Base-by-base conservation (phyloP, 2,329 filamentous ascomycete species). In the Microdochium nivale region DNA sequence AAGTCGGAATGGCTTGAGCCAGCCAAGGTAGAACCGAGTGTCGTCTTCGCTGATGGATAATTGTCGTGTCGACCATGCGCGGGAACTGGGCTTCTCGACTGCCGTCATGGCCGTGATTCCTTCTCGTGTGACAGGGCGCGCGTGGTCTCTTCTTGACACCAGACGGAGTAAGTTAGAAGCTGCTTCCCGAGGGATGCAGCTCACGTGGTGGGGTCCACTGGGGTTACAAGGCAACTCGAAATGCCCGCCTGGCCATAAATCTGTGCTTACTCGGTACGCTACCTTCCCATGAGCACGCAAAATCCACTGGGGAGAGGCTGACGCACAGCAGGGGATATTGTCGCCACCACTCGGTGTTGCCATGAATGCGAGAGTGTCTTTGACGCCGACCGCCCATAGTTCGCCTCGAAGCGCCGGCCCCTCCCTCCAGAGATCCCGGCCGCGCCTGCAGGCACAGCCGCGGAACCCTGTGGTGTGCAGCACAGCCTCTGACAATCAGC, bases 1-100 rank as follows among this genome's bases (percentile, higher is more conserved):
- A 46, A 66, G 56, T 52, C 64, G 57, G 48, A 67, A 66, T 2
- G 62, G 59, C 48, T 60, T 65, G 52, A 64, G 63, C 25, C 59
- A 54, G 47, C 57, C 59, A 32, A 65, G 58, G 25, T 60, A 65
- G 50, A 66, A 67, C 8, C 53, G 55, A 25, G 56, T 56, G 27
- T 60, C 61, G 21, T 58, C 51, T 3, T 63, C 58, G 52, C 63
- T 53, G 35, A 50, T 48, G 11, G 54, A 48, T 37, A 66, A 51
- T 25, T 50, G 47, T 43, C 61, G 51, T 47, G 66, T 52, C 33
- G 49, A 51, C 56, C 62, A 66, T 49, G 53, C 49, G 49, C 46
- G 47, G 27, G 24, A 7, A 19, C 19, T 19, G 4, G 21, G 3
- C 46, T 27, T 3, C 23, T 21, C 48, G 1, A 3, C 24, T 33